Conservation (phyloP, 495 filamentous ascomycete genomes). For the Schizothecium vesticola region DNA sequence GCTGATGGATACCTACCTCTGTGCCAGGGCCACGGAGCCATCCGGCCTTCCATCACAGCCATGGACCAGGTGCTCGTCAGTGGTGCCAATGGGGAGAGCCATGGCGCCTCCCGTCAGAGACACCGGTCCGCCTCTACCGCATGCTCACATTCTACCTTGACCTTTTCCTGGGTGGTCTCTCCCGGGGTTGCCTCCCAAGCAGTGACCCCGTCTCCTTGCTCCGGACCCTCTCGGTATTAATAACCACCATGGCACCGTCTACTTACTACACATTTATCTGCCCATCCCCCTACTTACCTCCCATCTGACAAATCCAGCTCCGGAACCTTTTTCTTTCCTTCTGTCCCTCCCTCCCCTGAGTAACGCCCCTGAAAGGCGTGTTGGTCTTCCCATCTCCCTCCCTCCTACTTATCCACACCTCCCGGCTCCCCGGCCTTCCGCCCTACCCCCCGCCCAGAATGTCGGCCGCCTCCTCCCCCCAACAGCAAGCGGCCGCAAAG, state of each 20-base stretch:
- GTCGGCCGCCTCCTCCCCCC: slow-evolving; percentile 24
- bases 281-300: background rate
- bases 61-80: background rate
- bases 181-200: background rate
- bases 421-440: background rate
- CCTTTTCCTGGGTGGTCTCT: background rate
- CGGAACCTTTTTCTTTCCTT: background rate
- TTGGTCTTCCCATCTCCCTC: background rate
- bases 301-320: background rate
- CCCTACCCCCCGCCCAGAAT: slow-evolving; percentile 7
- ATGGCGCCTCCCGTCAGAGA: background rate
- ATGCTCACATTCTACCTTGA: background rate
- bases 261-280: background rate
- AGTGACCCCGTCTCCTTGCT: background rate
- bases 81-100: background rate
- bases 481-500: slow-evolving; percentile 13
- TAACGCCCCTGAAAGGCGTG: background rate
- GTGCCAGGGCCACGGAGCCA: background rate
- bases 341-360: background rate
- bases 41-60: background rate
- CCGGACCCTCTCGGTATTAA: background rate
- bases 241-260: background rate
- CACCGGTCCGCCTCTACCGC: background rate
- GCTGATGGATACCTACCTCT: background rate
- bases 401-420: background rate